phyloP scores from a whole-genome alignment of 2,329 filamentous ascomycete species.

The Claviceps sp. region DNA sequence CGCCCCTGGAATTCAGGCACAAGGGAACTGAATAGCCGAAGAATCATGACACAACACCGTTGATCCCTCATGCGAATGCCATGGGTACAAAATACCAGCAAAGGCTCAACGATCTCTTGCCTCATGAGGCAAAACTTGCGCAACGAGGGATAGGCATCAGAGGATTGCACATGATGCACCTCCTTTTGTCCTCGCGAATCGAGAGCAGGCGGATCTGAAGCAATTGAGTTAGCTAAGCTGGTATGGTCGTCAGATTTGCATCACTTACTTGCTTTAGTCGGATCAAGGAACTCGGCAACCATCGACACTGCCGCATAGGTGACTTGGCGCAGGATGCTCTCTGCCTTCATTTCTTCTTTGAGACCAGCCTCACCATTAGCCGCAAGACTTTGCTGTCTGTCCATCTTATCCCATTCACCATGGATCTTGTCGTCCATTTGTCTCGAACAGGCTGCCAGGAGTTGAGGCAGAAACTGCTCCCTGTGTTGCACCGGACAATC shows the following conservation, averaged over 20 bases:
- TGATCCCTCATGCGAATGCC: constrained; percentile 82
- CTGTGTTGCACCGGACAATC: constrained; percentile 75
- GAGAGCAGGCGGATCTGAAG: constrained; percentile 2
- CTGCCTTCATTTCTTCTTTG: constrained; percentile 94
- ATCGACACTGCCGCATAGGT: constrained; percentile 88
- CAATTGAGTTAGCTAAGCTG: constrained; percentile 1
- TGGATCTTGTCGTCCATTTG: constrained; percentile 82
- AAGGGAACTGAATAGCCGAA: constrained; percentile 75
- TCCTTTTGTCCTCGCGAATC: constrained; percentile 1
- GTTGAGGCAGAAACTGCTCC: constrained; percentile 68
- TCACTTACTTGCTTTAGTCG: constrained; percentile 47
- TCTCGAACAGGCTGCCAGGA: constrained; percentile 68
- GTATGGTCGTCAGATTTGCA: not conserved
- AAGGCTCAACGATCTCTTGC: constrained; percentile 66
- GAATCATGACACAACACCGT: constrained; percentile 72
- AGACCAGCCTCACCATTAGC: constrained; percentile 62
- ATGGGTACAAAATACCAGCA: constrained; percentile 85
- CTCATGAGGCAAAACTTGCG: constrained; percentile 73
- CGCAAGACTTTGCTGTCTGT: constrained; percentile 45
- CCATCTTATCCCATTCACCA: constrained; percentile 71
- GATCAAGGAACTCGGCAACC: constrained; percentile 79
- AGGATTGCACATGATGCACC: not conserved
- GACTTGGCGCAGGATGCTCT: constrained; percentile 85
- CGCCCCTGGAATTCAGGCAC: constrained; percentile 56
- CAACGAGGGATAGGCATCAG: constrained; percentile 43